Base-by-base conservation (phyloP, 73 alveolate genomes). In the Durusdinium trenchii region DNA sequence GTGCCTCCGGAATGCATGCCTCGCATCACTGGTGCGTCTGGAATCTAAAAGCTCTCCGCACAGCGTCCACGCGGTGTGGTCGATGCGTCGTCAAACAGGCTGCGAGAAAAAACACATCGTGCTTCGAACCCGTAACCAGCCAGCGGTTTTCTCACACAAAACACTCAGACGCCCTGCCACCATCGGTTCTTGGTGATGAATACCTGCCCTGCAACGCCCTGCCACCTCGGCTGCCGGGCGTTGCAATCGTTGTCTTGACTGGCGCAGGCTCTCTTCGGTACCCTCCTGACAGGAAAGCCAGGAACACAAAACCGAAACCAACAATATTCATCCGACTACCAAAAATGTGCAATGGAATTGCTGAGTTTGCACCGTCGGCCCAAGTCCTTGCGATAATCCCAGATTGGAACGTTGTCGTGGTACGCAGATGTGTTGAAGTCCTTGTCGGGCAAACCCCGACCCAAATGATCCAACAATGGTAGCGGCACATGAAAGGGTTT, bases 321-420 rank as follows among this genome's bases (percentile, higher is more conserved):
- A 23, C 73, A 60, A 60, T 60, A 32, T 1, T 1, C 73, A 60
- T 23, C 30, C n/a, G 73, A 60, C 73, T 60, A 32, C 73, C 30
- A 60, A 32, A 23, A 60, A 32, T 60, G 73, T 23, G 73, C 18
- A 60, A 23, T 1, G 73, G 30, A 60, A 32, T 60, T 60, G 18
- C 69, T 23, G 12, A 23, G 32, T 57, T 57, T 23, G 69, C 69
- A 12, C 52, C 20, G 48, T 36, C 87, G 40, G 35, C 46, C 67
- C 28, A 35, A 18, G 40, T 12, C 98, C 98, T 91, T 91, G 51
- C 98, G 98, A 57, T 91, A 91, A 57, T 91, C 98, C 98, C 98
- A 91, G 32, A 91, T 60, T 9, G 89, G 89, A 46, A 91, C 43
- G 98, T 91, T 69, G 87, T 69, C 36, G 89, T 91, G 98, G 76